Evolutionary conservation across 805 yeast species (phyloP), one percentile per base, ranked within the genome.

Genomic region (Kluyveromyces lactis): DNA sequence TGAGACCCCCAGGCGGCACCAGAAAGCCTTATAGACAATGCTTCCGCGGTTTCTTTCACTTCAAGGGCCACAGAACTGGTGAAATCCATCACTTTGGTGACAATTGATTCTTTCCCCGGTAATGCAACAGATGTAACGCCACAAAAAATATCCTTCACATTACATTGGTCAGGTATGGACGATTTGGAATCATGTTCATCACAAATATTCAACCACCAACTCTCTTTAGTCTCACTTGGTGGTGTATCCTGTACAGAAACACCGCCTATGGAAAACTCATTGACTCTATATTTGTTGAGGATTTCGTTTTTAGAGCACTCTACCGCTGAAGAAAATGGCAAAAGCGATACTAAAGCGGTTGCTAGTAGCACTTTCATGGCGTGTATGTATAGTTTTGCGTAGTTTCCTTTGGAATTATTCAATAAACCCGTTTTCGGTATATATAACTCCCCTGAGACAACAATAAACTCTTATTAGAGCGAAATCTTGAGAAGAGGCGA

Each of bases 141-240:
- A 60, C 98, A 90, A 7, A 89, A 57, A 47, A 83, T 84, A 1
- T 89, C 75, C 45, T 81, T 78, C 34, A 64, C 63, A 0, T 87
- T 81, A 61, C 97, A 89, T 21, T 68, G 68, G 4, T 50, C 48
- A 8, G 68, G 64, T 7, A 65, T 55, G 0, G 60, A 55, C 3
- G 50, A 54, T 9, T 62, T 59, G 9, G 53, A 53, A 16, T 52
- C 43, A 17, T 59, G 53, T 24, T 59, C 63, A 33, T 75, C 77
- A 63, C 95, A 86, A 7, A 86, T 66, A 37, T 86, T 81, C 27
- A 89, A 46, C 51, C 70, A 76, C 89, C 95, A 85, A 2, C 74
- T 68, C 26, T 69, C 60, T 36, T 65, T 70, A 1, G 83, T 75
- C 24, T 59, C 62, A 10, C 90, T 73, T 1, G 98, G 97, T 13